Base-by-base conservation (phyloP, 2,329 filamentous ascomycete species). In the Ceratocystis alfenasii region DNA sequence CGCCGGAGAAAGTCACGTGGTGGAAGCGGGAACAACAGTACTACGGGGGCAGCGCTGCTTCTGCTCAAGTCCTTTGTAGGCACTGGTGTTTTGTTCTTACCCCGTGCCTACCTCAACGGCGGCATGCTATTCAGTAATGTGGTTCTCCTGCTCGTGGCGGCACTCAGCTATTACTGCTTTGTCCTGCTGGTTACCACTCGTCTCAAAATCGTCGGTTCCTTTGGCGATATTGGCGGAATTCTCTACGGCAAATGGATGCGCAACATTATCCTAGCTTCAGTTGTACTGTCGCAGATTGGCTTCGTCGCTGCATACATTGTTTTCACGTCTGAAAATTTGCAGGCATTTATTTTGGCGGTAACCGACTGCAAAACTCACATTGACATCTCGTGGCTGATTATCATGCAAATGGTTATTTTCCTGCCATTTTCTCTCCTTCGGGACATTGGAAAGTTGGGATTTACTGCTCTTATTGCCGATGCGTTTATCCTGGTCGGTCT, bases 41-140 rank as follows among this genome's bases (percentile, higher is more conserved):
- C 89, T 2, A 86, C 85, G 69, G 89, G 88, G 68, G 93, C 94
- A 8, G 87, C 89, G 10, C 76, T 96, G 70, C 81, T 99, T 65
- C 80, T 99, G 53, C 84, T 99, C 70, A 99, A 99, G 78, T 97
- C 93, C 0, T 99, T 99, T 73, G 94, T 99, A 61, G 94, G 95
- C 22, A 99, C 94, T 0, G 93, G 93, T 66, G 93, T 97, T 7
- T 80, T 97, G 17, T 97, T 97, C 78, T 78, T 97, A 44, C 93
- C 93, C 0, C 86, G 91, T 61, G 93, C 94, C 3, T 99, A 94
- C 73, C 82, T 96, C 69, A 99, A 96, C 72, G 94, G 94, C 65
- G 94, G 94, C 67, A 97, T 99, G 92, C 78, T 96, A 17, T 99
- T 99, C 76, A 96, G 91, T 72, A 96, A 95, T 73, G 70, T 95